Evolutionary conservation across 306 rosid species (phyloP).

Genomic region (Cucurbita ficifolia): DNA sequence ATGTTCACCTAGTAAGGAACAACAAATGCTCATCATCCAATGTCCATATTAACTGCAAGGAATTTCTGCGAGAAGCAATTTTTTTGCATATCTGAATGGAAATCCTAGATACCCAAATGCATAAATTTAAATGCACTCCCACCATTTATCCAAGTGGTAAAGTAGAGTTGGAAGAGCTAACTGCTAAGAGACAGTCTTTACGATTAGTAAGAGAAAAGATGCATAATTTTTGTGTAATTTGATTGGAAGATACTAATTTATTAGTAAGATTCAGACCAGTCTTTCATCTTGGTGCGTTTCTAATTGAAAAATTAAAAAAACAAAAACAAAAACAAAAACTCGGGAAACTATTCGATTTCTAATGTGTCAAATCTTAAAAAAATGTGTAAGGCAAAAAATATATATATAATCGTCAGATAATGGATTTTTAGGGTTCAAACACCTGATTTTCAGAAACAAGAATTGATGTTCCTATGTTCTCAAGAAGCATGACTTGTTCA

Average conservation of each 20-base stretch:
- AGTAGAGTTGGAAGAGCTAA: neutral
- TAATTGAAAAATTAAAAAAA: neutral
- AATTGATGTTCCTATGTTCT: conserved; percentile 92
- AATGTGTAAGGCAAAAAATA: neutral
- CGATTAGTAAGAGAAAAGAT: neutral
- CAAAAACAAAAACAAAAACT: neutral
- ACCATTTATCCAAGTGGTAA: neutral
- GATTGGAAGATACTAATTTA: neutral
- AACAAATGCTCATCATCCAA: neutral
- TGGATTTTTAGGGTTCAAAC: conserved; percentile 1
- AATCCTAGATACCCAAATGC: neutral
- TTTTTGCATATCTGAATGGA: neutral
- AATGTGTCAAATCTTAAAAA: neutral
- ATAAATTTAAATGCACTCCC: neutral
- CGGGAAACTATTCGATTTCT: neutral
- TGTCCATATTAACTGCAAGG: neutral
- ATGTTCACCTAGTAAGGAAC: neutral
- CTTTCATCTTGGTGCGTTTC: neutral
- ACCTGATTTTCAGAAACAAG: conserved; percentile 93
- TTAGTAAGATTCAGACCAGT: neutral
- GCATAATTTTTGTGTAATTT: neutral
- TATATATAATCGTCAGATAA: neutral
- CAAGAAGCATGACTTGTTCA: conserved; percentile 94
- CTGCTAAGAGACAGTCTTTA: neutral
- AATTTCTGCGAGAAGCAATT: neutral